A percentile compares a stretch with the other conserved stretches of the same genome.
Conservation (phyloP, 495 filamentous ascomycete genomes). For the Aspergillus taichungensis region DNA sequence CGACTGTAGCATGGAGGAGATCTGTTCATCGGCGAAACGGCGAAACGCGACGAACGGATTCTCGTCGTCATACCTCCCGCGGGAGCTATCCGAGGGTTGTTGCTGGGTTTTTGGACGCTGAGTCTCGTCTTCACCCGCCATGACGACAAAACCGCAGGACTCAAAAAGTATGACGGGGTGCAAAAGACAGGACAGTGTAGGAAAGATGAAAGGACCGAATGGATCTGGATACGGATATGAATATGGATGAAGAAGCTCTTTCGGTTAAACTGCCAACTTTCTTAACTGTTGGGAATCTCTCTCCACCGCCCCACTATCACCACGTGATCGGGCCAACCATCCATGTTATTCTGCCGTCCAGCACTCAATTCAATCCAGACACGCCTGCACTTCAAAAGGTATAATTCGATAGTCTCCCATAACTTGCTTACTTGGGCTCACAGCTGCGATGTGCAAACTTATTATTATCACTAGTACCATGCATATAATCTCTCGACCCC, state of each 20-base stretch:
- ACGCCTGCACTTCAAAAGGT: no score
- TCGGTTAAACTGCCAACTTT: no score
- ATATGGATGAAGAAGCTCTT: no score
- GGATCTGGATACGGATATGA: background rate
- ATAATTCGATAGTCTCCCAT: no score
- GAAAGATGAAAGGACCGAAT: slow-evolving; percentile 1
- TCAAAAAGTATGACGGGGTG: no score
- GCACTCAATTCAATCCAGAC: no score
- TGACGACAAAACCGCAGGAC: slow-evolving; percentile 1
- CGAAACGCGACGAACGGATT: slow-evolving; percentile 56
- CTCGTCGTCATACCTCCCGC: slow-evolving; percentile 22
- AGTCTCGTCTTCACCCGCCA: slow-evolving; percentile 25
- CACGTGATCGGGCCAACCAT: slow-evolving; percentile 20
- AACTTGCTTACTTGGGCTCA: no score
- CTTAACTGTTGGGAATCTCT: slow-evolving; percentile 19
- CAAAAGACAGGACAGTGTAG: slow-evolving; percentile 1
- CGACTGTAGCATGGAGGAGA: slow-evolving; percentile 45
- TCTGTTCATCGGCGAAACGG: slow-evolving; percentile 50
- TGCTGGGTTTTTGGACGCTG: slow-evolving; percentile 5
- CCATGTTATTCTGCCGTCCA: background rate
- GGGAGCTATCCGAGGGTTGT: slow-evolving; percentile 8
- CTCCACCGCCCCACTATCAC: slow-evolving; percentile 12
- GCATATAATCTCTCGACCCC: background rate
- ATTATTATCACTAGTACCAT: background rate
- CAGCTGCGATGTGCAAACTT: background rate